Evolutionary conservation across 2,329 filamentous ascomycete genomes (phyloP).

Genomic region (Acrocalymma vagum): DNA sequence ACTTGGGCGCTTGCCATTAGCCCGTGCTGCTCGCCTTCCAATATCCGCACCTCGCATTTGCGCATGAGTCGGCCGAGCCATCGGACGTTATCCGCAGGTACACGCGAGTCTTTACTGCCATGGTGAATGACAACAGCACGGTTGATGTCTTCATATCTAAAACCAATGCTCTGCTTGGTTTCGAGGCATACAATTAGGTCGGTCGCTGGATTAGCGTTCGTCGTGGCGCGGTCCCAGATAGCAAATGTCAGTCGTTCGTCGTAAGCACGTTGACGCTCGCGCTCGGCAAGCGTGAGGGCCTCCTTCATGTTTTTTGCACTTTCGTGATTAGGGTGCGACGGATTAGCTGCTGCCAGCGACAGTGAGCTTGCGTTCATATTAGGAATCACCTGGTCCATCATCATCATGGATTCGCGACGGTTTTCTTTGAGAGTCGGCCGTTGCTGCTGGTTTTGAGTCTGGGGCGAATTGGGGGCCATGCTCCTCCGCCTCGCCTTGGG

Average conservation of each 20-base stretch:
- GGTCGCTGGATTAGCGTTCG: conserved; percentile 90
- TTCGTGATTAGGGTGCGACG: conserved; percentile 41
- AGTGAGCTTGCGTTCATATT: conserved; percentile 45
- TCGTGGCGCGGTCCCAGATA: conserved; percentile 93
- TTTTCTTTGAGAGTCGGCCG: conserved; percentile 40
- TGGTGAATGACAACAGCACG: conserved; percentile 93
- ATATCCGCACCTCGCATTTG: conserved; percentile 86
- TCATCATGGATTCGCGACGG: conserved; percentile 57
- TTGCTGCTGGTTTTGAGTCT: conserved; percentile 11
- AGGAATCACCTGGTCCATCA: conserved; percentile 58
- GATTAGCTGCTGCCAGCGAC: conserved; percentile 33
- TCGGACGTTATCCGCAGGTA: conserved; percentile 92
- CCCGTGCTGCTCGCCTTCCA: conserved; percentile 92
- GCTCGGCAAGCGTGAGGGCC: conserved; percentile 70
- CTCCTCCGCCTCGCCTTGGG: conserved; percentile 44
- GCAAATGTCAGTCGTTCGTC: conserved; percentile 87
- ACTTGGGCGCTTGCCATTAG: conserved; percentile 93
- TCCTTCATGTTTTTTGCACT: conserved; percentile 49
- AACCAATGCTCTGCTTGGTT: conserved; percentile 88
- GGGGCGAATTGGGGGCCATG: conserved; percentile 22
- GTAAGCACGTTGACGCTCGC: conserved; percentile 77
- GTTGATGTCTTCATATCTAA: conserved; percentile 96
- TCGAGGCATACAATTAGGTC: conserved; percentile 94
- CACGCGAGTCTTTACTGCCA: conserved; percentile 86
- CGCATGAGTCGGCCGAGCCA: conserved; percentile 97